Conservation (phyloP, 1,139 yeast species). For the Yamadazyma atlantica region DNA sequence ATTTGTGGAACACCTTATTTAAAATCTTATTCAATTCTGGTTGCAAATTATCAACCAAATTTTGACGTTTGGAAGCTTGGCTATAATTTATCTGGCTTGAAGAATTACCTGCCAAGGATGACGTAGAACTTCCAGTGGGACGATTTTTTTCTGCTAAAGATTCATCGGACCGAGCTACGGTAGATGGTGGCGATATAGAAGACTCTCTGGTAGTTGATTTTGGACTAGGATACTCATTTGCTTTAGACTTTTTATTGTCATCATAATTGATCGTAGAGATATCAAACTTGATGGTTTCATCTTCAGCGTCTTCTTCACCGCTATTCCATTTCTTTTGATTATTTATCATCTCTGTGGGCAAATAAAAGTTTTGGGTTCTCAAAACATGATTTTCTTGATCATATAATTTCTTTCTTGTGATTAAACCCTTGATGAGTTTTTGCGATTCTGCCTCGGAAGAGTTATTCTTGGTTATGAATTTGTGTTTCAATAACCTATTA, state of each 20-base stretch:
- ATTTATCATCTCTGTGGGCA: constrained; percentile 38
- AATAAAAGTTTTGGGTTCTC: constrained; percentile 35
- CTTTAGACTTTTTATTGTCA: not conserved
- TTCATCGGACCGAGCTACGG: constrained; percentile 4
- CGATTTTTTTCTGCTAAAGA: not conserved
- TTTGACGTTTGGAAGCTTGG: constrained; percentile 25
- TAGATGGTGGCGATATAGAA: constrained; percentile 14
- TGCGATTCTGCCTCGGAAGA: constrained; percentile 3
- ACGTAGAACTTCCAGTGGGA: not conserved
- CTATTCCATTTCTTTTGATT: constrained; percentile 39
- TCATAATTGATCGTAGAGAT: constrained; percentile 30
- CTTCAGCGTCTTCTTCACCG: constrained; percentile 13
- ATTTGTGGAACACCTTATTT: constrained; percentile 35
- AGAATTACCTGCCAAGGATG: not conserved
- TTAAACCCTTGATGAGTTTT: constrained; percentile 28
- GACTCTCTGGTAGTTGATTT: constrained; percentile 18
- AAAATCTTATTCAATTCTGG: constrained; percentile 34
- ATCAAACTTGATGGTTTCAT: constrained; percentile 33
- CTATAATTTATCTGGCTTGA: constrained; percentile 9
- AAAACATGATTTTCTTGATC: constrained; percentile 40
- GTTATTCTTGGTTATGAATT: constrained; percentile 43
- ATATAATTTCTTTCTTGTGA: constrained; percentile 41
- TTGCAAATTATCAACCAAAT: constrained; percentile 21
- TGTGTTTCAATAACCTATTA: constrained; percentile 54
- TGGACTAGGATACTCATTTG: constrained; percentile 11